phyloP scores from a whole-genome alignment of 805 yeast species.

The Isabelozyma gotoi region DNA sequence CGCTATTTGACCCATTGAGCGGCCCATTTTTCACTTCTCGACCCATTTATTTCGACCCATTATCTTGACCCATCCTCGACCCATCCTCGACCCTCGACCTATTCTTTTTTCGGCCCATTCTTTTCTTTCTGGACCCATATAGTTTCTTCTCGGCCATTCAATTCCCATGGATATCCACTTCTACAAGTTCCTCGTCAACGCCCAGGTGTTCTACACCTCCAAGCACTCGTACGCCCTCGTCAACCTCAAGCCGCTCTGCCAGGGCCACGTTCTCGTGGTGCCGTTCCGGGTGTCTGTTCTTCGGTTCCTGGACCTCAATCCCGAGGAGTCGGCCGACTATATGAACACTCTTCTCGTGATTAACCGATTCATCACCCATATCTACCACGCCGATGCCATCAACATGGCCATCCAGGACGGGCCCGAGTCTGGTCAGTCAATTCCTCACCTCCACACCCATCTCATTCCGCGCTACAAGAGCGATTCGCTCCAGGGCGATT shows the following conservation, averaged over 20 bases:
- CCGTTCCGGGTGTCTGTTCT: slow-evolving; percentile 67
- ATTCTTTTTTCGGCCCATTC: too few species aligned
- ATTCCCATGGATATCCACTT: slow-evolving; percentile 44
- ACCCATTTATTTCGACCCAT: too few species aligned
- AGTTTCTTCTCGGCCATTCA: too few species aligned
- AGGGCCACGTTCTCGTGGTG: slow-evolving; percentile 90
- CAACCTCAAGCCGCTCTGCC: slow-evolving; percentile 86
- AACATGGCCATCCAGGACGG: slow-evolving; percentile 97
- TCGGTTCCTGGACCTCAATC: slow-evolving; percentile 66
- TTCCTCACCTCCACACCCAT: slow-evolving; percentile 94
- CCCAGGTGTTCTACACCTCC: slow-evolving; percentile 60
- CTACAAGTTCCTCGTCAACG: slow-evolving; percentile 53
- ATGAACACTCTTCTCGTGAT: slow-evolving; percentile 73
- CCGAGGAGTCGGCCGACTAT: slow-evolving; percentile 74
- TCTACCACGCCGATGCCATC: slow-evolving; percentile 76
- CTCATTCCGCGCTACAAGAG: slow-evolving; percentile 76
- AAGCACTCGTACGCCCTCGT: slow-evolving; percentile 79
- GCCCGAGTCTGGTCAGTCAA: slow-evolving; percentile 92
- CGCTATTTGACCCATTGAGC: too few species aligned
- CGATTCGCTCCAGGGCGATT: slow-evolving; percentile 60
- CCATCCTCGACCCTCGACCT: too few species aligned
- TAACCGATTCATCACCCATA: slow-evolving; percentile 61
- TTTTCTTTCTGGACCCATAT: too few species aligned
- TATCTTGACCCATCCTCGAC: too few species aligned
- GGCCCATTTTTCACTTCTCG: too few species aligned